These are phyloP conservation scores for Fusarium annulatum DNA, from an alignment of 2,329 filamentous ascomycete species.

Conservation along the genomic window DNA sequence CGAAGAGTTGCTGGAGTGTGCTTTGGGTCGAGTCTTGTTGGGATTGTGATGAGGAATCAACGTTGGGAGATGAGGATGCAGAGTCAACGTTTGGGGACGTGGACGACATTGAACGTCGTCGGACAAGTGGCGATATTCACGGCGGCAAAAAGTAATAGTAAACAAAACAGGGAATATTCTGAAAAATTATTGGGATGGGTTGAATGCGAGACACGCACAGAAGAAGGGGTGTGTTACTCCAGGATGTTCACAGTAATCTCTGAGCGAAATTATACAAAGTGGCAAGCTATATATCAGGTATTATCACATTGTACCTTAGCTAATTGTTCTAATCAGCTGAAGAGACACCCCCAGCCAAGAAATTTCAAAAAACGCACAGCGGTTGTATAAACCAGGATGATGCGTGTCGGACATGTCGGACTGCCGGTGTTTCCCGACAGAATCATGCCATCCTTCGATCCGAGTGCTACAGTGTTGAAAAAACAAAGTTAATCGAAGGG, in stretches of 20 bases:
- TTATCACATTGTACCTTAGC: background rate
- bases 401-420: slow-evolving; percentile 20
- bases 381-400: slow-evolving; percentile 26
- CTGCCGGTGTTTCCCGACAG: slow-evolving; percentile 43
- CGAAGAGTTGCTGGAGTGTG: slow-evolving; percentile 39
- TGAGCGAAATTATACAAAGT: slow-evolving; percentile 26
- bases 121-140: slow-evolving; percentile 21
- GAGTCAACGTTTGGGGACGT: slow-evolving; percentile 23
- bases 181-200: slow-evolving; percentile 10
- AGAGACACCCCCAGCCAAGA: slow-evolving; percentile 10
- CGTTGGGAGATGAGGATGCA: slow-evolving; percentile 20
- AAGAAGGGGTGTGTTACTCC: slow-evolving; percentile 26
- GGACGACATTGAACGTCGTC: slow-evolving; percentile 40
- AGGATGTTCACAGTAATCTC: slow-evolving; percentile 19
- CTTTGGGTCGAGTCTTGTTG: slow-evolving; percentile 27
- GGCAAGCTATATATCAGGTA: slow-evolving; percentile 21
- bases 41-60: slow-evolving; percentile 14
- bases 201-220: slow-evolving; percentile 26
- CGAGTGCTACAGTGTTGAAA: slow-evolving; percentile 23
- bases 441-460: slow-evolving; percentile 45
- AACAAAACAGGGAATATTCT: slow-evolving; percentile 30
- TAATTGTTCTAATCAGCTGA: background rate
- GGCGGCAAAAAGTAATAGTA: slow-evolving; percentile 16
- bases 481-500: slow-evolving; percentile 30
- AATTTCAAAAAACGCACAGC: slow-evolving; percentile 8